Percentiles rank a stretch among this genome's conserved stretches.
Conservation (phyloP, 148 eudicot species). For the Vaccinium corymbosum region DNA sequence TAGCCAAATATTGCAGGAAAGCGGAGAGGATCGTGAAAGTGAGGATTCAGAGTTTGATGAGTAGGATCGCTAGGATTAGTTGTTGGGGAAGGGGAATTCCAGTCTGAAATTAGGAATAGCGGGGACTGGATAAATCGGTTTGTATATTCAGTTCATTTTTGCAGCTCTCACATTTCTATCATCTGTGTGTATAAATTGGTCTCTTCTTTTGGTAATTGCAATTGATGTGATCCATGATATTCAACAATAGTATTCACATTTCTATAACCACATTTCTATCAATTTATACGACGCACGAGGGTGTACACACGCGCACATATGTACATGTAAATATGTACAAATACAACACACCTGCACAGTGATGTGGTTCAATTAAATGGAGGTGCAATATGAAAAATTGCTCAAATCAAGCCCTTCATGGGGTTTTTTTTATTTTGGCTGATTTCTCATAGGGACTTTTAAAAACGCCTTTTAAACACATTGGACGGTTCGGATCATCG, state of each 20-base stretch:
- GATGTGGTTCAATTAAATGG: neutral
- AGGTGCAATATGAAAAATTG: neutral
- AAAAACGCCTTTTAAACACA: too few species aligned
- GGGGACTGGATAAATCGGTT: neutral
- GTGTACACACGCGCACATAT: too few species aligned
- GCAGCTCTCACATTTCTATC: slow-evolving; percentile 6
- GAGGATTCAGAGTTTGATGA: slow-evolving; percentile 55
- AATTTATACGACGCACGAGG: too few species aligned
- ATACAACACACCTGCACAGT: neutral
- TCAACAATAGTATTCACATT: neutral
- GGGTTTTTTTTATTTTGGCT: too few species aligned
- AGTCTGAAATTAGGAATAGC: neutral
- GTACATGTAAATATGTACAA: too few species aligned
- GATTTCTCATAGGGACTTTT: too few species aligned
- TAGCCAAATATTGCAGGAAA: slow-evolving; percentile 42
- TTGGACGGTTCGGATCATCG: too few species aligned
- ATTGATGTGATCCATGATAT: neutral
- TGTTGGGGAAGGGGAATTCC: neutral
- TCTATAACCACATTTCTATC: neutral
- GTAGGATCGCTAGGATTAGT: slow-evolving; percentile 13
- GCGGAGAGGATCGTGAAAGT: slow-evolving; percentile 48
- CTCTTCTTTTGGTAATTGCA: neutral
- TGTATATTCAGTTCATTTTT: neutral
- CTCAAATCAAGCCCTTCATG: too few species aligned
- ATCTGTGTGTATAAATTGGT: neutral